Evolutionary conservation across 2,329 filamentous ascomycete genomes (phyloP), one percentile per base, ranked within the genome.

Genomic region (Pseudocercospora pini-densiflorae): DNA sequence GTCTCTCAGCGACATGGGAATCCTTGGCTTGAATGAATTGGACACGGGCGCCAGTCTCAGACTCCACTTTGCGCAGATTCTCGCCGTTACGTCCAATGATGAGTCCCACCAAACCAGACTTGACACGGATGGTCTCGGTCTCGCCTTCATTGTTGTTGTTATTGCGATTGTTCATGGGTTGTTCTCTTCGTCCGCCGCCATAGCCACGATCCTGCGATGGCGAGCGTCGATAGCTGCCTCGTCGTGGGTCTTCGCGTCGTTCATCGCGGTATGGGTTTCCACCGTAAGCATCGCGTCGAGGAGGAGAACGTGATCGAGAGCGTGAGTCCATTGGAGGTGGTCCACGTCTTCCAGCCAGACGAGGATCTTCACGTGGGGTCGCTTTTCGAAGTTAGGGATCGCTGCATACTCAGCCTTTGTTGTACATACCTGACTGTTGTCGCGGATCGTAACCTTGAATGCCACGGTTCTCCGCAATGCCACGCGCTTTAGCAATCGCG

Each of bases 1-100:
- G 90, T 65, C 93, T 89, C 74, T 89, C 90, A 16, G 89, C 86
- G 21, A 91, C 91, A 54, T 88, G 88, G 40, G 86, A 84, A 75
- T 93, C 90, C 65, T 89, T 87, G 16, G 92, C 87, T 36, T 93
- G 91, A 66, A 97, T 85, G 77, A 97, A 97, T 80, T 97, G 93
- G 27, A 97, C 93, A 66, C 93, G 87, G 73, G 93, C 94, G 62
- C 88, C 88, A 57, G 90, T 93, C 73, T 96, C 92, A 54, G 87
- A 84, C 79, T 97, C 94, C 70, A 97, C 92, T 65, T 92, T 89
- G 71, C 92, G 86, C 51, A 97, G 83, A 73, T 96, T 97, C 81
- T 97, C 94, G 71, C 93, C 93, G 76, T 94, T 91, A 67, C 93
- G 89, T 61, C 93, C 93, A 76, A 97, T 97, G 75, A 97, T 96